Conservation (phyloP, 352 stramenopile genomes). For the Globisporangium parvum region DNA sequence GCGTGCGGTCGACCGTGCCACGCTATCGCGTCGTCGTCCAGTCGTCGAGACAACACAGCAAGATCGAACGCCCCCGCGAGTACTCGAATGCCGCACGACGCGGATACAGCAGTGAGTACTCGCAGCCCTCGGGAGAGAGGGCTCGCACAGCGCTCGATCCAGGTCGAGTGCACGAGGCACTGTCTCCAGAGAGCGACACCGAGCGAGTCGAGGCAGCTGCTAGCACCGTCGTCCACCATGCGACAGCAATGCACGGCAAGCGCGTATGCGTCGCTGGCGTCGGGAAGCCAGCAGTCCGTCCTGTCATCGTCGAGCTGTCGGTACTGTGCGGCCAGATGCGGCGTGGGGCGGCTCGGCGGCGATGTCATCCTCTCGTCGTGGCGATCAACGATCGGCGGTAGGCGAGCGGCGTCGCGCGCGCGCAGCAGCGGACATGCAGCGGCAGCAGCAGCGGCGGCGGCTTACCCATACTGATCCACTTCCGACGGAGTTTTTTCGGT, state of each 20-base stretch:
- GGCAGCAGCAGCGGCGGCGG: not conserved
- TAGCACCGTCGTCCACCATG: not conserved
- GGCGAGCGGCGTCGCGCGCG: conserved; percentile 15
- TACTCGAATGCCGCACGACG: conserved; percentile 87
- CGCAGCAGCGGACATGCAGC: not conserved
- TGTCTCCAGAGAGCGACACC: not conserved
- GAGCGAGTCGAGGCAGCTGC: not conserved
- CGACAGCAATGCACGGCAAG: too few species aligned
- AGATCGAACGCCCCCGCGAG: conserved; percentile 27
- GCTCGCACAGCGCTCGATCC: conserved; percentile 20
- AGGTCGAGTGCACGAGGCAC: not conserved
- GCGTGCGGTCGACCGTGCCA: not conserved
- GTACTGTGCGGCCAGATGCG: not conserved
- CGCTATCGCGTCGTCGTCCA: not conserved
- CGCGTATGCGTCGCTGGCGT: too few species aligned
- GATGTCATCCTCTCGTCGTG: conserved; percentile 33
- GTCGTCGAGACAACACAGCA: conserved; percentile 1
- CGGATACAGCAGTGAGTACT: conserved; percentile 87
- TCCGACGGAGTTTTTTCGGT: conserved; percentile 81
- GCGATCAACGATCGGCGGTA: conserved; percentile 20
- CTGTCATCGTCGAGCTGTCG: not conserved
- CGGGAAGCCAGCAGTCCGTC: too few species aligned
- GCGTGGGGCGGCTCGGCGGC: conserved; percentile 1
- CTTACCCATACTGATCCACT: conserved; percentile 77
- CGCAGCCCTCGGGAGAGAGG: conserved; percentile 21